Base-by-base conservation (phyloP, 2,329 filamentous ascomycete genomes). In the Cylindrodendrum hubeiense region DNA sequence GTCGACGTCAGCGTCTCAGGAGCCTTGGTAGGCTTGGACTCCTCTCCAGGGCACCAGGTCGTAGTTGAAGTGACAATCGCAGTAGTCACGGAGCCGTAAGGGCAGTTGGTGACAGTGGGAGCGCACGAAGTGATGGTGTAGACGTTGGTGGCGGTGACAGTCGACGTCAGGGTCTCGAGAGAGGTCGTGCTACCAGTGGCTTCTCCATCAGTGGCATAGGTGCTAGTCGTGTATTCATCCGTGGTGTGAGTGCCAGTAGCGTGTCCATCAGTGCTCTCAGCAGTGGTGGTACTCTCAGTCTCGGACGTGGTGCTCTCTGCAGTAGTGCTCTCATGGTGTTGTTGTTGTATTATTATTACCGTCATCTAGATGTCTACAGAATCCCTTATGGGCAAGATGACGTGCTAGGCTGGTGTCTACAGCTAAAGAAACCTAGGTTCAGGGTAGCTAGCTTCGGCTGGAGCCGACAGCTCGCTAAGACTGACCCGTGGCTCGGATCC, bases 121-220 rank as follows among this genome's bases (percentile, higher is more conserved):
- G 75, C 69, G 66, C 78, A 79, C 4, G 76, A 71, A 0, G 76
- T 79, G 60, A 79, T 65, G 39, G 78, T 79, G 67, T 75, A 75
- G 34, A 74, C 69, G 57, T 56, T 70, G 54, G 73, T 76, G 19
- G 67, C 70, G 41, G 69, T 75, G 49, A 75, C 9, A 17, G 71
- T 77, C n/a, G 72, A 77, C 12, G 78, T 79, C 26, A 72, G 22
- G 2, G 70, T 70, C 21, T 60, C 56, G 2, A 63, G 60, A 19
- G 63, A 19, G 4, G 70, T 49, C n/a, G 50, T 39, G 19, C 34
- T 39, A 7, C 15, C 13, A 39, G 34, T 39, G 3, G 34, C 13
- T 13, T 39, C 17, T 7, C 15, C 34, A 17, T 17, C 15, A 17
- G 13, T 6, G 37, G 43, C 26, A 17, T 41, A 17, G 28, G 15